phyloP scores from a whole-genome alignment of 768 basidiomycete species.

The Trametes cinnabarina region DNA sequence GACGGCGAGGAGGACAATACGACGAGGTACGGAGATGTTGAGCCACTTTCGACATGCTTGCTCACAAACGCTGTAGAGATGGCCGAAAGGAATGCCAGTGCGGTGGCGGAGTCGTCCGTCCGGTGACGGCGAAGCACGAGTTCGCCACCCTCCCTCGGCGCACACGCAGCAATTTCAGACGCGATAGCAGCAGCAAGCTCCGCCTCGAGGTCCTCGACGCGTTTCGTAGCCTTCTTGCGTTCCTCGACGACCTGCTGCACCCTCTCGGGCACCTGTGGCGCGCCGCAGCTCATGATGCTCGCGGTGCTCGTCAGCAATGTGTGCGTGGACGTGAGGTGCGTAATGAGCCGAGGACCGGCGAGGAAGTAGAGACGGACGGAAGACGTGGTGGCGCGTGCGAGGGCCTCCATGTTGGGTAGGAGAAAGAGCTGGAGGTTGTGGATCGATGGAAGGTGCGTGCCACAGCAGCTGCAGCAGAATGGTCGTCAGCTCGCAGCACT shows the following conservation, averaged over 20 bases:
- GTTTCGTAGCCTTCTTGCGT: constrained; percentile 63
- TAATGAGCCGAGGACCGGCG: constrained; percentile 72
- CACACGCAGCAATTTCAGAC: constrained; percentile 30
- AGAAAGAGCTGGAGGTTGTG: constrained; percentile 72
- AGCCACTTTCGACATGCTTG: constrained; percentile 21
- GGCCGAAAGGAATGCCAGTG: constrained; percentile 58
- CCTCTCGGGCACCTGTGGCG: constrained; percentile 64
- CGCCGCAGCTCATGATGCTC: constrained; percentile 63
- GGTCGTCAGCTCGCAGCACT: not conserved
- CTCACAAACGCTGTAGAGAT: constrained; percentile 47
- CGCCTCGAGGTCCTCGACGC: constrained; percentile 63
- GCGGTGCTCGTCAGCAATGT: constrained; percentile 53
- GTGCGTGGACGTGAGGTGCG: constrained; percentile 60
- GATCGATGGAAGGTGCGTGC: constrained; percentile 80
- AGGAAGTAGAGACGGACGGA: constrained; percentile 80
- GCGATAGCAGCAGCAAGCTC: constrained; percentile 58
- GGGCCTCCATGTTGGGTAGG: constrained; percentile 63
- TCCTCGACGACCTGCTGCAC: constrained; percentile 66
- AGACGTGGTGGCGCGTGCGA: constrained; percentile 57
- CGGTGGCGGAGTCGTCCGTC: constrained; percentile 56
- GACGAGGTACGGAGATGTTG: constrained; percentile 40
- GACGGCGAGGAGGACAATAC: constrained; percentile 64
- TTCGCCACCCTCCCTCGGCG: constrained; percentile 3
- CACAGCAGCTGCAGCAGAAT: constrained; percentile 57
- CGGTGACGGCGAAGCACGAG: constrained; percentile 52